Base-by-base conservation (phyloP, 2,329 filamentous ascomycete species). In the Trichoderma afroharzianum region DNA sequence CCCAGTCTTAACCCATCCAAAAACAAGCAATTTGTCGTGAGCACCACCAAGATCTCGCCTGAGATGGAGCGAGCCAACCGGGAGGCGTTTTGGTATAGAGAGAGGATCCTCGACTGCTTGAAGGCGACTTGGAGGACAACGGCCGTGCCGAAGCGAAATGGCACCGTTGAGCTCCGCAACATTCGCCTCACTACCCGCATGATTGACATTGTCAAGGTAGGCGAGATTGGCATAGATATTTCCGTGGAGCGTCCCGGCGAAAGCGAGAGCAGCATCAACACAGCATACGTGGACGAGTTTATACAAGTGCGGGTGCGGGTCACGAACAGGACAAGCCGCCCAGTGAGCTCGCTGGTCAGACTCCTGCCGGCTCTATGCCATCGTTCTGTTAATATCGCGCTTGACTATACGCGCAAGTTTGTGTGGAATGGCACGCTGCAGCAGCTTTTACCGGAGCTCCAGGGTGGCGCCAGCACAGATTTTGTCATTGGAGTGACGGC, bases 1-100 rank as follows among this genome's bases (percentile, higher is more conserved):
- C 95, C 94, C 1, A 91, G 90, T 1, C 85, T 97, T 11, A 94
- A 95, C 75, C 92, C 92, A 0, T 90, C 91, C 0, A 90, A 92
- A n/a, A 92, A 94, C 78, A 88, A 94, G n/a, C 95, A 98, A 78
- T 98, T 97, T 76, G 93, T 98, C 33, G 93, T 97, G 57, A 96
- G 92, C 80, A 88, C 91, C 18, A 91, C 89, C 78, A 93, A 93
- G 76, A 89, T 95, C 70, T 91, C 92, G 0, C 92, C 93, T 0
- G 93, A 96, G 74, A 88, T 88, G 57, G 95, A 98, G 81, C 88
- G 92, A 39, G 88, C 90, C 14, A 92, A 87, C 72, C 87, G 95
- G 66, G 94, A 97, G 81, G 90, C 91, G 0, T 98, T 98, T 79
- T 98, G 95, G 95, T 97, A 94, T 80, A 89, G 94, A 18, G 93